Conservation (phyloP, 1,284 basidiomycete species). For the Irpex rosettiformis region DNA sequence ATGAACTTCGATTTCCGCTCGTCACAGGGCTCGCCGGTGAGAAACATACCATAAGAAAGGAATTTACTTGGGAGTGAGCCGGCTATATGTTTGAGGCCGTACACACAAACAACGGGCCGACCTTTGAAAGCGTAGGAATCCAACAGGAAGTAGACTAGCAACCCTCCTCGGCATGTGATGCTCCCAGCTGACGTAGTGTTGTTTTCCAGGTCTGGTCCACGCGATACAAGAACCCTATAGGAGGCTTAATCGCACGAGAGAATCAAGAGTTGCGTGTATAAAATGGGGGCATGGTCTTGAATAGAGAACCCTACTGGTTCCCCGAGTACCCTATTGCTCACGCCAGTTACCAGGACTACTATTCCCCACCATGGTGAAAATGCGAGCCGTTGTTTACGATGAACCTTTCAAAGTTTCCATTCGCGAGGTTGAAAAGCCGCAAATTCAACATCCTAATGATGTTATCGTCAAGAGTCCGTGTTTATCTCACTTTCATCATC, state of each 20-base stretch:
- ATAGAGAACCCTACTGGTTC: conserved; percentile 1
- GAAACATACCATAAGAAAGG: too few species aligned
- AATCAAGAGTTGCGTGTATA: background rate
- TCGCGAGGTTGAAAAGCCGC: conserved; percentile 40
- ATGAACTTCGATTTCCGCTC: background rate
- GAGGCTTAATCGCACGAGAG: background rate
- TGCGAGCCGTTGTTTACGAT: conserved; percentile 52
- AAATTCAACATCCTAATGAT: conserved; percentile 47
- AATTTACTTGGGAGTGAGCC: too few species aligned
- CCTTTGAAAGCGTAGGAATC: background rate
- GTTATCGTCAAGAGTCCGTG: conserved; percentile 42
- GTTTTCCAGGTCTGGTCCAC: background rate
- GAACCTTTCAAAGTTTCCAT: conserved; percentile 43
- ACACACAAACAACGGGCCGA: background rate
- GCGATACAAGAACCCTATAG: conserved; percentile 4
- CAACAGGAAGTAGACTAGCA: background rate
- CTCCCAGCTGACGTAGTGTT: conserved; percentile 8
- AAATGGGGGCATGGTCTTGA: background rate
- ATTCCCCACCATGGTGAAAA: conserved; percentile 21
- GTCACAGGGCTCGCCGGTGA: background rate
- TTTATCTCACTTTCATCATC: background rate
- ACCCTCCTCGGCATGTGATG: conserved; percentile 8
- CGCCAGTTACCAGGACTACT: background rate
- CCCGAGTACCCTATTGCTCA: conserved; percentile 2
- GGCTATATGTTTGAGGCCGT: too few species aligned